Percentiles rank a stretch among this genome's conserved stretches.
phyloP scores from a whole-genome alignment of 2,329 filamentous ascomycete species.

The Elsinoe arachidis region DNA sequence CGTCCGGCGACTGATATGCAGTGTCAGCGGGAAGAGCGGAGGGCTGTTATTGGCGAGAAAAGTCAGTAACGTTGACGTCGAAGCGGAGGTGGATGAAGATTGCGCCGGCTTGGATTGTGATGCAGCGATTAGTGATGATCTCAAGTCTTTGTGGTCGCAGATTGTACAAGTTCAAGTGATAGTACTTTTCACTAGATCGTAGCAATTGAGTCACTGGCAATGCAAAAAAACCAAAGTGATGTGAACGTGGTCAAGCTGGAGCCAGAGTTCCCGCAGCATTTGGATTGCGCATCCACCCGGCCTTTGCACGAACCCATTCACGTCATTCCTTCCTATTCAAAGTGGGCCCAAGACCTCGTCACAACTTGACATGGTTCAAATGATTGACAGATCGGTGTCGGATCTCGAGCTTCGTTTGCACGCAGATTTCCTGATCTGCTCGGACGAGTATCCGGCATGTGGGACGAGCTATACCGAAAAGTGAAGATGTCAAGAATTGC shows the following conservation, averaged over 20 bases:
- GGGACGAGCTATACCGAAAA: not conserved
- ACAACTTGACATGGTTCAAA: not conserved
- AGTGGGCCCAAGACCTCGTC: not conserved
- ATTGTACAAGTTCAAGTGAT: not conserved
- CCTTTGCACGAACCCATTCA: not conserved
- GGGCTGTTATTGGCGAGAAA: not conserved
- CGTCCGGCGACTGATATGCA: not conserved
- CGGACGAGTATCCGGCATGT: constrained; percentile 1
- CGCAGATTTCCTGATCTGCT: constrained; percentile 8
- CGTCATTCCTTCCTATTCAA: not conserved
- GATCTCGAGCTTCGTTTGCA: constrained; percentile 7
- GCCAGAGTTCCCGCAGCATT: not conserved
- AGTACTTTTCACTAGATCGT: not conserved
- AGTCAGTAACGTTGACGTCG: not conserved
- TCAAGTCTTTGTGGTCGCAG: not conserved
- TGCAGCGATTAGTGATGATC: not conserved
- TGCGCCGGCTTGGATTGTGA: constrained; percentile 1
- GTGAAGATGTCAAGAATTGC: not conserved
- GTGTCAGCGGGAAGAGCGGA: not conserved
- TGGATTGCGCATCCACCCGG: not conserved
- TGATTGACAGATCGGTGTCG: constrained; percentile 1
- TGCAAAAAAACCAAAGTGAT: not conserved
- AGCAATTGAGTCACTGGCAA: not conserved
- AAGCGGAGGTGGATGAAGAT: not conserved
- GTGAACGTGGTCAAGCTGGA: not conserved